phyloP scores from a whole-genome alignment of 345 rosid genomes.

The Euphorbia peplus region DNA sequence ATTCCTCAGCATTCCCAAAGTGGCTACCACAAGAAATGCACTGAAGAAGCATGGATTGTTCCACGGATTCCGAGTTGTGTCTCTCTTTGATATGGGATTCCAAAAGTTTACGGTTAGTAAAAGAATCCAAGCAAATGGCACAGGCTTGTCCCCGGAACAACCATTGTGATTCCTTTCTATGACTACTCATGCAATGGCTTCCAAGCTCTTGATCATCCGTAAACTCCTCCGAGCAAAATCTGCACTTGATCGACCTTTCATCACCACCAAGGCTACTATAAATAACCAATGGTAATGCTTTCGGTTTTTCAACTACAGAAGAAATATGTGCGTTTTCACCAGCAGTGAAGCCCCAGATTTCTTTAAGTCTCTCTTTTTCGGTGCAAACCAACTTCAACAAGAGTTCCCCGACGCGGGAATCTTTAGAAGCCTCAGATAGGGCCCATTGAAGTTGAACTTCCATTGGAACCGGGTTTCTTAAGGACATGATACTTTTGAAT shows the following conservation, averaged over 20 bases:
- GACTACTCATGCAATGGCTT: conserved; percentile 66
- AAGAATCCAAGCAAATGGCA: conserved; percentile 94
- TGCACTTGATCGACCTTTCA: conserved; percentile 51
- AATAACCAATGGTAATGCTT: conserved; percentile 38
- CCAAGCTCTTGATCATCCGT: conserved; percentile 51
- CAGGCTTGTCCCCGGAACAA: conserved; percentile 83
- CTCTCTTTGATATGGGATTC: conserved; percentile 92
- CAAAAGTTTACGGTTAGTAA: conserved; percentile 63
- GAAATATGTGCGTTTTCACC: conserved; percentile 40
- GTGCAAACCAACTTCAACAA: conserved; percentile 64
- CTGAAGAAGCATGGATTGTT: conserved; percentile 94
- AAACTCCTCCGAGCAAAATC: conserved; percentile 56
- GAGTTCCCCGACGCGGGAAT: conserved; percentile 54
- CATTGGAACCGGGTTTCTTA: conserved; percentile 89
- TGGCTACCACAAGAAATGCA: conserved; percentile 92
- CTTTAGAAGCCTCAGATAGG: conserved; percentile 80
- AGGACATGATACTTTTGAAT: conserved; percentile 80
- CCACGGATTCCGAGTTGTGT: conserved; percentile 85
- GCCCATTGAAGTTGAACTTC: conserved; percentile 97
- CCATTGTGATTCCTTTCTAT: conserved; percentile 79
- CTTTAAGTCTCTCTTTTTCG: conserved; percentile 72
- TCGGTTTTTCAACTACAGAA: conserved; percentile 39
- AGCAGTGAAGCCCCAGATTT: conserved; percentile 66
- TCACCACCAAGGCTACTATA: conserved; percentile 38
- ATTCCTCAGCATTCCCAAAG: conserved; percentile 80